Conservation (phyloP, 306 rosid genomes). For the Cucurbita pepo region DNA sequence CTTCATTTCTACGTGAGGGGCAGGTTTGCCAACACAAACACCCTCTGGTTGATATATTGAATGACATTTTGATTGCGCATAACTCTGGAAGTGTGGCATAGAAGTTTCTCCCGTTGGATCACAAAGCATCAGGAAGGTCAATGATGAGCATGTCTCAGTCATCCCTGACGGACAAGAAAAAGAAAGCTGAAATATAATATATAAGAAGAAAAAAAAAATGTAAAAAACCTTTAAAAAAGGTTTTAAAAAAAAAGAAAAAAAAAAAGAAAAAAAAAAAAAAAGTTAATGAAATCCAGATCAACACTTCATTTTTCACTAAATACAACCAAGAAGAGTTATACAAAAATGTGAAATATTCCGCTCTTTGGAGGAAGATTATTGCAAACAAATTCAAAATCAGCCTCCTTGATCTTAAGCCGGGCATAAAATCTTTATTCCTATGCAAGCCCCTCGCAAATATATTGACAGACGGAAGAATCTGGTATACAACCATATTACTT, state of each 20-base stretch:
- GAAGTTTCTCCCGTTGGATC: constrained; percentile 28
- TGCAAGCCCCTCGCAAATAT: too few species aligned
- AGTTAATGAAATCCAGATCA: background rate
- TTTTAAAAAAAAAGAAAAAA: background rate
- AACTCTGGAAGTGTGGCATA: background rate
- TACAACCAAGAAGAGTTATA: background rate
- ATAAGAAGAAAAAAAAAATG: background rate
- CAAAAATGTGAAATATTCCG: background rate
- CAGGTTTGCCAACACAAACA: constrained; percentile 84
- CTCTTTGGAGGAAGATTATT: too few species aligned
- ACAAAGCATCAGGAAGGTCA: constrained; percentile 51
- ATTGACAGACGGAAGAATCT: too few species aligned
- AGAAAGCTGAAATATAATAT: constrained; percentile 12
- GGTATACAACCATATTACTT: too few species aligned
- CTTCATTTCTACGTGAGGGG: constrained; percentile 77
- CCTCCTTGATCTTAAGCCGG: too few species aligned
- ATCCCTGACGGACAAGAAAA: constrained; percentile 25
- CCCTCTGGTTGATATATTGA: constrained; percentile 35
- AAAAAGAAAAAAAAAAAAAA: background rate
- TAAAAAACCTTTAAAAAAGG: background rate
- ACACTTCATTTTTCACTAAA: background rate
- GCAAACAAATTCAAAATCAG: too few species aligned
- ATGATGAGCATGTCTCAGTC: constrained; percentile 84
- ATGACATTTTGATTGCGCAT: constrained; percentile 13
- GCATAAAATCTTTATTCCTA: too few species aligned